Conservation (phyloP, 1,284 basidiomycete genomes). For the Tausonia pullulans region DNA sequence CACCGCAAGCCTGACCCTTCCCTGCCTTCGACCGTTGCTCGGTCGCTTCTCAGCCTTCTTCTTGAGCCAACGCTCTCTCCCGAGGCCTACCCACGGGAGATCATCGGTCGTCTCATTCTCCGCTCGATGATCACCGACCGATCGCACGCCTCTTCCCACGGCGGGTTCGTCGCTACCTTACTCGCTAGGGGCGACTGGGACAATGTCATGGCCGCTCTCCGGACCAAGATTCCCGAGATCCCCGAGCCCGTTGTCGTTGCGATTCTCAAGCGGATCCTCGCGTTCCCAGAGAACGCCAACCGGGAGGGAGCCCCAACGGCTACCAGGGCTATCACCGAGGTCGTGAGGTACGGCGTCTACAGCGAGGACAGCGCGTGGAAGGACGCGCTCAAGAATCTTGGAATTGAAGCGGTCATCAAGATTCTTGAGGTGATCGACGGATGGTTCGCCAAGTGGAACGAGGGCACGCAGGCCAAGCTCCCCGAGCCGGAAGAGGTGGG, state of each 20-base stretch:
- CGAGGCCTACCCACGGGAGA: no score
- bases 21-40: no score
- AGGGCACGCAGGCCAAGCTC: background rate
- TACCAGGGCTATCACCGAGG: conserved; percentile 1
- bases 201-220: background rate
- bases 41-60: background rate
- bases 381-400: background rate
- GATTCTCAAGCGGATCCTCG: background rate
- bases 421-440: conserved; percentile 4
- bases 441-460: background rate
- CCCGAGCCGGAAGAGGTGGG: conserved; percentile 4
- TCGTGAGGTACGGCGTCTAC: conserved; percentile 6
- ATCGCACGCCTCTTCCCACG: background rate
- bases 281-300: background rate
- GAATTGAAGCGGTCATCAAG: background rate
- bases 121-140: no score
- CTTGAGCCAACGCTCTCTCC: background rate
- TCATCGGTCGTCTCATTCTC: no score
- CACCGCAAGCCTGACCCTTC: background rate
- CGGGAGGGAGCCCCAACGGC: background rate
- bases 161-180: background rate
- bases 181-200: conserved; percentile 4
- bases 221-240: background rate
- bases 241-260: background rate
- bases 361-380: conserved; percentile 10